Evolutionary conservation across 805 yeast species (phyloP).

Genomic region (Candida maltosa): DNA sequence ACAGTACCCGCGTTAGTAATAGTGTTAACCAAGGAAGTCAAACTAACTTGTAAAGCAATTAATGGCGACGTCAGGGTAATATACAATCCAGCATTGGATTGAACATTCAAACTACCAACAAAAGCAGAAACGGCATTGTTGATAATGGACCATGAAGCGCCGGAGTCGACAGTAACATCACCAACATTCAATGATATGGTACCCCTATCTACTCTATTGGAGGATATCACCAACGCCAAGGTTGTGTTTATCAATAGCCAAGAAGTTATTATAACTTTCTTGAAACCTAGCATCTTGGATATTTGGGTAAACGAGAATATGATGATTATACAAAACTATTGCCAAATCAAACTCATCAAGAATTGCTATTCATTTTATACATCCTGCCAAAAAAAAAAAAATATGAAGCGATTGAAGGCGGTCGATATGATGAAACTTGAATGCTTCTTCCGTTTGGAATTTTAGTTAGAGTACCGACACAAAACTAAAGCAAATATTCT

Average conservation of each 20-base stretch:
- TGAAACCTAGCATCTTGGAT: constrained; percentile 3
- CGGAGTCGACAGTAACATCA: constrained; percentile 14
- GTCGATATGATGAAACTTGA: too few relatives aligned
- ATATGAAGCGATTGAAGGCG: too few relatives aligned
- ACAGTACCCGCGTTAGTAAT: constrained; percentile 16
- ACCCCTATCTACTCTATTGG: constrained; percentile 16
- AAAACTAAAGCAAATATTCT: too few relatives aligned
- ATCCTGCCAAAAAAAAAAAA: too few relatives aligned
- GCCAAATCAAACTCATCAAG: too few relatives aligned
- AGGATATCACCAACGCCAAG: constrained; percentile 2
- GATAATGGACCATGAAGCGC: constrained; percentile 24
- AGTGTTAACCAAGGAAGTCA: constrained; percentile 11
- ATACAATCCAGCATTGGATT: constrained; percentile 21
- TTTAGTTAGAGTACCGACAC: too few relatives aligned
- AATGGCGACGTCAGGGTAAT: constrained; percentile 12
- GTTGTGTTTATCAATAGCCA: constrained; percentile 4
- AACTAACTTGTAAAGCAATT: constrained; percentile 10
- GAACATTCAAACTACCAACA: constrained; percentile 18
- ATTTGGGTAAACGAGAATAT: too few relatives aligned
- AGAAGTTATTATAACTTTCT: neutral
- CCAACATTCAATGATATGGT: constrained; percentile 15
- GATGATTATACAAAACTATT: too few relatives aligned
- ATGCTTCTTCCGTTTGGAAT: too few relatives aligned
- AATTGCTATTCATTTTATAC: too few relatives aligned
- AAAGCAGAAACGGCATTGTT: constrained; percentile 17